Evolutionary conservation across 139 green algal genomes (phyloP).

Genomic region (Haematococcus sp.): DNA sequence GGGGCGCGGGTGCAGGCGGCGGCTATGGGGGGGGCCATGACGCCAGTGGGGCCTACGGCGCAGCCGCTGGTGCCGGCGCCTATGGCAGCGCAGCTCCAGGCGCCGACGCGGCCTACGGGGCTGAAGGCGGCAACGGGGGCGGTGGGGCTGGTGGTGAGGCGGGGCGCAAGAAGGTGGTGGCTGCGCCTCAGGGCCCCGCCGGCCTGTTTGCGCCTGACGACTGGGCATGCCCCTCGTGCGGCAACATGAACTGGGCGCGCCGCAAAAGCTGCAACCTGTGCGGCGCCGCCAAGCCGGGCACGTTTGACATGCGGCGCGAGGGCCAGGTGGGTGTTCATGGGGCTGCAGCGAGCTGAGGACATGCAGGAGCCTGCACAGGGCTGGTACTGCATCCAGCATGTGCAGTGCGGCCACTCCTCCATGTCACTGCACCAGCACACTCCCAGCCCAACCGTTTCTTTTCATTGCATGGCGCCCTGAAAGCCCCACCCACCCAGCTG

Average conservation of each 20-base stretch:
- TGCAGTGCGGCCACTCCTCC: no score
- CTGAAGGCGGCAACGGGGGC: neutral
- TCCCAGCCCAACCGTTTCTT: no score
- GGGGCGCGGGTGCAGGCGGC: neutral
- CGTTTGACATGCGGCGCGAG: neutral
- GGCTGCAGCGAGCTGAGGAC: no score
- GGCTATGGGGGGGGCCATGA: neutral
- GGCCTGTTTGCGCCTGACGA: slow-evolving; percentile 63
- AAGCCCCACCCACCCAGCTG: no score
- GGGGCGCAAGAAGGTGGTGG: slow-evolving; percentile 34
- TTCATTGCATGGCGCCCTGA: no score
- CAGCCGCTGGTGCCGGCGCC: neutral
- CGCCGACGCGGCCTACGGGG: neutral
- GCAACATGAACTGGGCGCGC: slow-evolving; percentile 81
- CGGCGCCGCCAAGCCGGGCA: slow-evolving; percentile 47
- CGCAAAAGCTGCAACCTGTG: slow-evolving; percentile 72
- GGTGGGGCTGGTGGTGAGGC: neutral
- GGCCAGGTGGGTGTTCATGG: slow-evolving; percentile 1
- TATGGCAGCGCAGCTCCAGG: neutral
- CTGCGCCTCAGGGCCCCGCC: slow-evolving; percentile 54
- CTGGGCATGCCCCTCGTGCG: slow-evolving; percentile 78
- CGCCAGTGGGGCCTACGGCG: neutral
- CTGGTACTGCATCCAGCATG: no score
- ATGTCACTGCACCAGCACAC: no score
- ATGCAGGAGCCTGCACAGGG: no score